phyloP scores from a whole-genome alignment of 306 rosid species.

The Trifolium fragiferum region DNA sequence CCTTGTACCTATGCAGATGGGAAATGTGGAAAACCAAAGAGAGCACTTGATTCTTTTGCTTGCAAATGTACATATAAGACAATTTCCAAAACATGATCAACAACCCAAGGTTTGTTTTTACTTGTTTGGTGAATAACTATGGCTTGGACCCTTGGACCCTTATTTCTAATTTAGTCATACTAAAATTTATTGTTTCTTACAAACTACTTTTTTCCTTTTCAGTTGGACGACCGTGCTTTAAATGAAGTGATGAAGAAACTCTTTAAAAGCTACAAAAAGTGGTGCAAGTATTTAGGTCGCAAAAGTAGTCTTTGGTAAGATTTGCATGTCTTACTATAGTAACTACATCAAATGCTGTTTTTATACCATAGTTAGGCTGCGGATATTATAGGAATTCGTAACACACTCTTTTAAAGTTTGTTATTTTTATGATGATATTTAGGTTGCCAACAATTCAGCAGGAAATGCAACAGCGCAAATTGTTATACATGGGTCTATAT shows the following conservation, averaged over 20 bases:
- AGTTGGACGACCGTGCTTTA: conserved; percentile 89
- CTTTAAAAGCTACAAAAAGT: conserved; percentile 85
- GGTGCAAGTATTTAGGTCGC: conserved; percentile 96
- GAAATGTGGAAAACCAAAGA: conserved; percentile 93
- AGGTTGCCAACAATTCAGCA: conserved; percentile 98
- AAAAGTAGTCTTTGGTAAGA: conserved; percentile 99
- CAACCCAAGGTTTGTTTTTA: conserved; percentile 67
- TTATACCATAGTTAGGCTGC: conserved; percentile 9
- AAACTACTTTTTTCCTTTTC: conserved; percentile 26
- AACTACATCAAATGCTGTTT: neutral
- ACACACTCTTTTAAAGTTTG: conserved; percentile 11
- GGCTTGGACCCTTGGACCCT: conserved; percentile 13
- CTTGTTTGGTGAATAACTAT: neutral
- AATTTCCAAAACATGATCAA: conserved; percentile 69
- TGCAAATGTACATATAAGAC: conserved; percentile 89
- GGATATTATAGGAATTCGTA: conserved; percentile 11
- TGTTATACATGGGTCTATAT: conserved; percentile 92
- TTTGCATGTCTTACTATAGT: conserved; percentile 6
- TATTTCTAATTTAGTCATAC: conserved; percentile 25
- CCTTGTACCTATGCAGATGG: conserved; percentile 62
- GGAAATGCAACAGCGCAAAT: conserved; percentile 92
- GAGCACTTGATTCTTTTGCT: conserved; percentile 95
- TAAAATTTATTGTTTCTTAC: conserved; percentile 26
- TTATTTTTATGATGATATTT: conserved; percentile 37
- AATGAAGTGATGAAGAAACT: conserved; percentile 93